phyloP scores from a whole-genome alignment of 2,329 filamentous ascomycete genomes.

The Xylariales sp. region DNA sequence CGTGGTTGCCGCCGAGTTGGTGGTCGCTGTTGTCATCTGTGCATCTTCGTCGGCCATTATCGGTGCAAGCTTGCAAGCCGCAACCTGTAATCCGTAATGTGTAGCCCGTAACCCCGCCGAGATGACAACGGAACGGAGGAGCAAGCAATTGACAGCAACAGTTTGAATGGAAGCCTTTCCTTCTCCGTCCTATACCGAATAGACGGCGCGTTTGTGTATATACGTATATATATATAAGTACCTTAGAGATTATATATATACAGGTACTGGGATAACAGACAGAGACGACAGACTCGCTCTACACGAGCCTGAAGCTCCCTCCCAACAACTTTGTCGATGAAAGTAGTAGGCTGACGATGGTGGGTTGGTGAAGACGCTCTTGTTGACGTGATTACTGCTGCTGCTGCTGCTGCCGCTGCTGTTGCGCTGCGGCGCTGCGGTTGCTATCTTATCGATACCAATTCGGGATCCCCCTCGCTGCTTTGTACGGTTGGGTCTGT shows the following conservation, averaged over 20 bases:
- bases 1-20: slow-evolving; percentile 32
- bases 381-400: neutral
- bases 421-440: neutral
- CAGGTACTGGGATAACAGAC: neutral
- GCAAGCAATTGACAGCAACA: neutral
- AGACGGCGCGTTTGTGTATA: neutral
- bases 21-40: slow-evolving; percentile 35
- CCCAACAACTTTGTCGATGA: slow-evolving; percentile 3
- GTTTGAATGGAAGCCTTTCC: neutral
- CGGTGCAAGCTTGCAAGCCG: neutral
- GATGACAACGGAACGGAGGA: neutral
- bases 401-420: too few relatives aligned
- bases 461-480: slow-evolving; percentile 12
- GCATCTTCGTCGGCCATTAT: slow-evolving; percentile 50
- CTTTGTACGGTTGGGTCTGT: neutral
- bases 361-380: neutral
- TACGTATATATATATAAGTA: neutral
- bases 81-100: neutral
- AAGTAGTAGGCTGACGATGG: neutral
- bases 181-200: neutral
- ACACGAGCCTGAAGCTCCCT: slow-evolving; percentile 25
- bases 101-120: neutral
- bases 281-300: slow-evolving; percentile 25
- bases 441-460: slow-evolving; percentile 34
- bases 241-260: neutral